Base-by-base conservation (phyloP, 495 filamentous ascomycete genomes). In the Penicillium egyptiacum region DNA sequence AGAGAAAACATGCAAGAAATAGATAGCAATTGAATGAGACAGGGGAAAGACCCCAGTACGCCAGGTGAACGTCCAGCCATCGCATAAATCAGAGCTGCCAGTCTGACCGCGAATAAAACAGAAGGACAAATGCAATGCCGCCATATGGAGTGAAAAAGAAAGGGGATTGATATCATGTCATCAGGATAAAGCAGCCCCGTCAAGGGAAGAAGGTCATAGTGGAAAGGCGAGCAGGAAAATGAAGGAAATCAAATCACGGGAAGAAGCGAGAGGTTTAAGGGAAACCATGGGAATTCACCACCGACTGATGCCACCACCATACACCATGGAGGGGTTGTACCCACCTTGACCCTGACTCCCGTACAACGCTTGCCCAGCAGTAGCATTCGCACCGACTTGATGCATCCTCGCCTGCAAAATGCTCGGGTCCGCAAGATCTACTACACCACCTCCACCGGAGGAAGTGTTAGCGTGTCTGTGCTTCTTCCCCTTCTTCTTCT, bases 401-500 rank as follows among this genome's bases (percentile, higher is more conserved):
- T 92, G 92, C 84, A 96, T 89, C 81, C 94, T 89, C 75, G 90
- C 91, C 81, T 97, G 94, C 82, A 99, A 86, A 83, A 98, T 96
- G 83, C 91, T 96, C 80, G 93, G 91, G 89, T 96, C 92, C 82
- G 89, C 89, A 92, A 96, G 89, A 92, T 97, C 91, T 82, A 95
- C 91, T 91, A 96, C 85, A 83, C 88, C 91, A 81, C 91, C 91
- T 83, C 90, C 90, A 84, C 90, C 93, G 86, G 91, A 94, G 89
- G 91, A 96, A 93, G 92, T 96, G 89, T 96, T 95, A 94, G 92
- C 92, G 88, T 96, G 91, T 87, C 91, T 95, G 81, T 95, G 91
- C 88, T 95, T 94, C 86, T 95, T 96, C 85, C 90, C 91, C 89
- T 96, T 96, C 89, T 96, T 96, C 89, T 94, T 96, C 85, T 92